Percentiles rank a stretch among this genome's conserved stretches.
Evolutionary conservation across 148 eudicot genomes (phyloP).

Genomic region (Chenopodium quinoa): DNA sequence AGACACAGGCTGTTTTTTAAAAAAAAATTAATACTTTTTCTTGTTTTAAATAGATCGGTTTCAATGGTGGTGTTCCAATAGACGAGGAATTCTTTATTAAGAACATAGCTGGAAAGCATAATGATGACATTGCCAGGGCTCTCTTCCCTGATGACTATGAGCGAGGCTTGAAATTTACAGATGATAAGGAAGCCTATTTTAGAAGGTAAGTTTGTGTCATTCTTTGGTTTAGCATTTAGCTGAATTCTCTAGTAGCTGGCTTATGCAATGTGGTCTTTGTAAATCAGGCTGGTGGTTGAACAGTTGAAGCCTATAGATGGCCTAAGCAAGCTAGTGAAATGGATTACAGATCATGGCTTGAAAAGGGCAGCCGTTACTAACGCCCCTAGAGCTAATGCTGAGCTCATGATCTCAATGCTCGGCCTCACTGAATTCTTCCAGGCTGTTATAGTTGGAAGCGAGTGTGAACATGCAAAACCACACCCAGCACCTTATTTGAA

Average conservation of each 20-base stretch:
- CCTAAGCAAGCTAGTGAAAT: slow-evolving; percentile 61
- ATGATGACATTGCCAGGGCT: slow-evolving; percentile 65
- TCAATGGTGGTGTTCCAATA: slow-evolving; percentile 74
- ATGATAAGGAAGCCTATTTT: slow-evolving; percentile 79
- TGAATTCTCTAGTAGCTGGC: neutral
- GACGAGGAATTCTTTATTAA: slow-evolving; percentile 67
- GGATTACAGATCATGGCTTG: slow-evolving; percentile 82
- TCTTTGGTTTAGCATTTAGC: neutral
- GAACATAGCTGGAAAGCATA: slow-evolving; percentile 83
- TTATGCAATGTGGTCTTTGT: neutral
- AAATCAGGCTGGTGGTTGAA: slow-evolving; percentile 60
- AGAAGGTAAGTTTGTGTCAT: slow-evolving; percentile 43
- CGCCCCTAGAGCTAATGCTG: slow-evolving; percentile 82
- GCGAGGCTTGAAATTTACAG: slow-evolving; percentile 60
- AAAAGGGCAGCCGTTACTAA: slow-evolving; percentile 95
- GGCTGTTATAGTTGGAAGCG: slow-evolving; percentile 61
- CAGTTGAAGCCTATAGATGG: slow-evolving; percentile 68
- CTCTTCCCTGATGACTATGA: slow-evolving; percentile 82
- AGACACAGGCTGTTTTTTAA: neutral
- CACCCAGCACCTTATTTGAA: slow-evolving; percentile 87
- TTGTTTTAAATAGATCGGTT: slow-evolving; percentile 63
- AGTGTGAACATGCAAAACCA: slow-evolving; percentile 89
- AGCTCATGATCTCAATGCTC: slow-evolving; percentile 71
- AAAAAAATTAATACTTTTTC: slow-evolving; percentile 8
- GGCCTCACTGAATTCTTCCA: slow-evolving; percentile 82